Percentiles rank a stretch among this genome's conserved stretches.
Conservation (phyloP, 345 rosid genomes). For the Eucalyptus fibrosa region DNA sequence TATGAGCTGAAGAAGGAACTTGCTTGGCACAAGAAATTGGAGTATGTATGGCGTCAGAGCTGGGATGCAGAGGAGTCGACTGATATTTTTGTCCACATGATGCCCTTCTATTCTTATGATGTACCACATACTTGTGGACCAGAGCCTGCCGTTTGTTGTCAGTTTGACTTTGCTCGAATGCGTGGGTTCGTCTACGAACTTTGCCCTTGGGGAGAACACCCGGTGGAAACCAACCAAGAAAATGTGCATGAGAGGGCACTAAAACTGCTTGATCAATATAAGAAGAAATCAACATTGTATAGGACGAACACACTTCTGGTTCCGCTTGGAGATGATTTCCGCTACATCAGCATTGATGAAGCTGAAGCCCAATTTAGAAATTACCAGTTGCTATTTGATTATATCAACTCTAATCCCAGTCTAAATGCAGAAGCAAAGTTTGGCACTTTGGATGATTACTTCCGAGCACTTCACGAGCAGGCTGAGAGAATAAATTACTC, state of each 20-base stretch:
- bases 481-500: conserved; percentile 81
- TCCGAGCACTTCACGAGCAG: conserved; percentile 65
- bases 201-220: conserved; percentile 81
- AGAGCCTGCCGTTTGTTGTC: conserved; percentile 97
- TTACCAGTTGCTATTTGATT: conserved; percentile 81
- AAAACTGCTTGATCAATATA: conserved; percentile 81
- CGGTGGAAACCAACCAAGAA: conserved; percentile 62
- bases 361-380: conserved; percentile 94
- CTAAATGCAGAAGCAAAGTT: conserved; percentile 78
- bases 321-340: conserved; percentile 99
- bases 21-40: conserved; percentile 76
- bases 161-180: conserved; percentile 87
- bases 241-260: conserved; percentile 90
- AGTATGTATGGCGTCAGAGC: conserved; percentile 91
- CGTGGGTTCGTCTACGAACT: conserved; percentile 47
- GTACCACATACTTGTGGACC: conserved; percentile 99
- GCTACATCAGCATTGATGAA: conserved; percentile 66
- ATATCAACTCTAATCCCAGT: conserved; percentile 82
- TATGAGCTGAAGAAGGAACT: conserved; percentile 99
- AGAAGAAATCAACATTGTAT: conserved; percentile 78
- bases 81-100: conserved; percentile 95
- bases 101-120: conserved; percentile 98
- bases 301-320: conserved; percentile 85
- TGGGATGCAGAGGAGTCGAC: conserved; percentile 94
- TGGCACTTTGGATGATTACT: conserved; percentile 93